Evolutionary conservation across 2,329 filamentous ascomycete species (phyloP), one percentile per base, ranked within the genome.

Genomic region (Alternaria angustiovoidea): DNA sequence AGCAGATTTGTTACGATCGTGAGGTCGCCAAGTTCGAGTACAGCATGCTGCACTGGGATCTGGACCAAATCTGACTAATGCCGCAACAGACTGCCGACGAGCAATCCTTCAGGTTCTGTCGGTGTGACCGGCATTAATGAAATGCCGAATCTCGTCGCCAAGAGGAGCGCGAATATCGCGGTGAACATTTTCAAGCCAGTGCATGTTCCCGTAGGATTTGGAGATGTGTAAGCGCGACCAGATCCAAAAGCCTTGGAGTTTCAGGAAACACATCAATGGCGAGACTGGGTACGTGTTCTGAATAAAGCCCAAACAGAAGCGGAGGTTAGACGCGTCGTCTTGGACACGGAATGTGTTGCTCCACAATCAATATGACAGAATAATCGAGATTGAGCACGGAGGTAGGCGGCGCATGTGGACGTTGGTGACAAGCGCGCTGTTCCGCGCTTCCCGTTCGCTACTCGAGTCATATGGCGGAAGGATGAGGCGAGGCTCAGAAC

Each of bases 381-480:
- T 43, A 39, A 49, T 52, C 41, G 34, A 51, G 38, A n/a, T 30
- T 51, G 22, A 44, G 46, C 32, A 49, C 46, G 46, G 57, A 53
- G n/a, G 41, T 42, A 30, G 36, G 43, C 54, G 52, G 46, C 63
- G 60, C 54, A 51, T 57, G 42, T 47, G 8, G 38, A 57, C 53
- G 60, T 59, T 52, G 32, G 59, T 54, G 62, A 62, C 59, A 63
- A 64, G 62, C 65, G 65, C 63, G 61, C 63, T 60, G 57, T 57
- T 68, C 67, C 67, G 65, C 67, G 65, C 64, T 62, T 67, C 63
- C 48, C 47, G 61, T 46, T 57, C 49, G 57, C 63, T 62, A 66
- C 56, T 57, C 63, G 57, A 59, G 62, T 65, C 56, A 56, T 39
- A 44, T 59, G 54, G 36, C 62, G 61, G 64, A 60, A 67, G 64